phyloP scores from a whole-genome alignment of 331 rosid species.

The Quercus lobata region DNA sequence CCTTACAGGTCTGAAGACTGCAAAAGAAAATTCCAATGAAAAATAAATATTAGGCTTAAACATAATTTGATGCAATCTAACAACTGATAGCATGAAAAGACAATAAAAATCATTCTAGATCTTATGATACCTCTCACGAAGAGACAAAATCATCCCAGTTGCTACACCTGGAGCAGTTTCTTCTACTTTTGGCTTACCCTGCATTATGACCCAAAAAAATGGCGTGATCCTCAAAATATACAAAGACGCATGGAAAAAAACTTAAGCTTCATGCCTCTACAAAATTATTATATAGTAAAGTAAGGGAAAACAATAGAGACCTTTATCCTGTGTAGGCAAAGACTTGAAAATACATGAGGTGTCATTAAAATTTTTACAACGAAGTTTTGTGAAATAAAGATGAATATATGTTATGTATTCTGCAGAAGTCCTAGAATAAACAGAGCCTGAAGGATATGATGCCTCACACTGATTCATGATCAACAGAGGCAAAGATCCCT shows the following conservation, averaged over 20 bases:
- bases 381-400: background rate
- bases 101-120: background rate
- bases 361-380: background rate
- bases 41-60: constrained; percentile 6
- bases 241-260: background rate
- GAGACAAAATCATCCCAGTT: constrained; percentile 90
- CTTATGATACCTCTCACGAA: constrained; percentile 72
- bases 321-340: background rate
- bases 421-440: background rate
- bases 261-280: background rate
- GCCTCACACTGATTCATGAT: background rate
- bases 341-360: background rate
- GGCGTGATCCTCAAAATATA: background rate
- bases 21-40: constrained; percentile 19
- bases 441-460: background rate
- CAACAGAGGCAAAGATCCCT: background rate
- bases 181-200: constrained; percentile 62
- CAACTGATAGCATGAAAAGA: background rate
- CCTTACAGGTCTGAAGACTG: constrained; percentile 82
- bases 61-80: background rate
- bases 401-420: background rate
- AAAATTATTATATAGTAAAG: background rate
- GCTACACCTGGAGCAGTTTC: constrained; percentile 86
- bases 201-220: constrained; percentile 12
- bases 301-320: background rate